Evolutionary conservation across 331 rosid genomes (phyloP), one percentile per base, ranked within the genome.

Genomic region (Stylosanthes scabra): DNA sequence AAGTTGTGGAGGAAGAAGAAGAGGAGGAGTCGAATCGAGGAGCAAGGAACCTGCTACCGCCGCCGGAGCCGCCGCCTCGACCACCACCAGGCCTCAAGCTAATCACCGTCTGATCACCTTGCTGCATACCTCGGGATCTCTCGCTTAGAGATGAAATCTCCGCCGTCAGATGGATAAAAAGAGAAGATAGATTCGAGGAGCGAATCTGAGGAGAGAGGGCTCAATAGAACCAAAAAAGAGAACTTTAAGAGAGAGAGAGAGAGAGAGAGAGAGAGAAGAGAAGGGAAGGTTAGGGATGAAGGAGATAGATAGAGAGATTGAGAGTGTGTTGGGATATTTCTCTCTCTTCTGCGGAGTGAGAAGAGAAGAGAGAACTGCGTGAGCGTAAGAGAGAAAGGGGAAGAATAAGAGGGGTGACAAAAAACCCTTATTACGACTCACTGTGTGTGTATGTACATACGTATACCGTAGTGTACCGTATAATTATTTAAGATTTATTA

Each of bases 1-100:
- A 83, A 42, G 87, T 55, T 7, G 55, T 15, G 16, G 55, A 14
- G 6, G 0, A 90, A 78, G 0, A 6, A 14, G 55, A 49, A 14
- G 91, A 86, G 3, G 91, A 83, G 9, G 90, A 79, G 8, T 91
- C 93, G 44, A 80, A 84, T 80, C 97, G 87, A 82, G 90, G 83
- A 83, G 83, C 98, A 78, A 83, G 88, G 61, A 84, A 87, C 80
- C 97, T 90, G 81, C 58, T 58, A 15, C 89, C 84, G 25, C 93
- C 80, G 66, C 89, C 91, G 39, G 39, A 34, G 79, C 93, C 93
- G 66, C 86, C 87, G 67, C 67, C 80, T 31, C 96, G 93, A 75
- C 99, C 98, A 80, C 99, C 99, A 72, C 98, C 99, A 87, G 99
- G 99, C 87, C 99, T 92, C 96, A 95, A 95, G 84, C 97, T 95